A percentile compares a stretch with the other conserved stretches of the same genome.
phyloP scores from a whole-genome alignment of 2,329 filamentous ascomycete genomes.

The Pseudogymnoascus verrucosus region DNA sequence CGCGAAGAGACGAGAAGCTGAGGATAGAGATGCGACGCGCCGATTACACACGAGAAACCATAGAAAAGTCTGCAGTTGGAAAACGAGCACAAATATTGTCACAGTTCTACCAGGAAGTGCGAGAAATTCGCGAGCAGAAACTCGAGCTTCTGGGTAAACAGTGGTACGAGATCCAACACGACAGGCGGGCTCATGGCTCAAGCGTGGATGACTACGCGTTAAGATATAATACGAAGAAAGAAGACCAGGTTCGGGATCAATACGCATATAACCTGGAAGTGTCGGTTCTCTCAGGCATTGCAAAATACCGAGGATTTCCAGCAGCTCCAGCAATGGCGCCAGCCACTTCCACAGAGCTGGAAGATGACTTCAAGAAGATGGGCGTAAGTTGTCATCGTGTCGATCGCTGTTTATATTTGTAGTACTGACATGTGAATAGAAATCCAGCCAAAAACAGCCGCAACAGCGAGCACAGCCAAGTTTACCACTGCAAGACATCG shows the following conservation, averaged over 20 bases:
- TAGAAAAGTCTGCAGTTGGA: conserved; percentile 68
- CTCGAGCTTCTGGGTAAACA: conserved; percentile 77
- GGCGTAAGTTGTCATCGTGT: conserved; percentile 52
- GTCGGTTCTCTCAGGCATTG: conserved; percentile 79
- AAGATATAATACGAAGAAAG: conserved; percentile 67
- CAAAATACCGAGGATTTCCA: conserved; percentile 93
- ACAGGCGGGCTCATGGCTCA: conserved; percentile 70
- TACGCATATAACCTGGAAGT: conserved; percentile 93
- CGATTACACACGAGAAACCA: conserved; percentile 61
- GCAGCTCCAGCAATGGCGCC: conserved; percentile 79
- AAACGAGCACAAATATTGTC: conserved; percentile 79
- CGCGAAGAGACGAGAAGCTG: conserved; percentile 72
- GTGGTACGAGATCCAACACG: conserved; percentile 88
- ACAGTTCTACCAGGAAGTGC: conserved; percentile 80
- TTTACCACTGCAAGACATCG: conserved; percentile 26
- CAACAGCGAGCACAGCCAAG: conserved; percentile 17
- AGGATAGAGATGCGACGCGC: conserved; percentile 47
- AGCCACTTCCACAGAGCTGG: conserved; percentile 64
- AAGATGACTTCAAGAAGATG: conserved; percentile 84
- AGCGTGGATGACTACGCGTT: conserved; percentile 75
- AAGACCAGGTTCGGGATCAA: conserved; percentile 75
- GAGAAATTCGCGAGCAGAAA: conserved; percentile 72
- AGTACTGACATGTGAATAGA: conserved; percentile 20
- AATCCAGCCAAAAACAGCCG: conserved; percentile 21
- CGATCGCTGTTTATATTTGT: conserved; percentile 13